A percentile compares a stretch with the other conserved stretches of the same genome.
These are phyloP conservation scores for Prototheca wickerhamii DNA, from an alignment of 163 green algal species.

Conservation along the genomic window DNA sequence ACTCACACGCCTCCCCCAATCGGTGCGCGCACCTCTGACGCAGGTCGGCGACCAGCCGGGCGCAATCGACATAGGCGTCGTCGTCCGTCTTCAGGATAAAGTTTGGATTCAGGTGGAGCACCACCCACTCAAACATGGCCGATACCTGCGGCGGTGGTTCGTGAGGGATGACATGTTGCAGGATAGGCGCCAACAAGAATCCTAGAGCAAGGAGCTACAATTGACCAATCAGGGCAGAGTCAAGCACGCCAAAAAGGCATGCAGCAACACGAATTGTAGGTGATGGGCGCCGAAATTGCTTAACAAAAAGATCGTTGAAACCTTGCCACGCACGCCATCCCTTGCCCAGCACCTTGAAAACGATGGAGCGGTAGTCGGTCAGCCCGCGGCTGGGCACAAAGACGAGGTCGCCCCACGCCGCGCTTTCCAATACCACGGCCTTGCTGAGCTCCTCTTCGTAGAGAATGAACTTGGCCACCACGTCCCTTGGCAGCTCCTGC, in stretches of 20 bases:
- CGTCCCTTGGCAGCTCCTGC: too few species aligned
- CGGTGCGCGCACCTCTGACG: background rate
- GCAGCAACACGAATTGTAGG: too few species aligned
- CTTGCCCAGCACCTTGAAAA: slow-evolving; percentile 9
- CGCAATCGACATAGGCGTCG: slow-evolving; percentile 9
- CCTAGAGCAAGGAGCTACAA: too few species aligned
- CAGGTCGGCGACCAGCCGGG: slow-evolving; percentile 1
- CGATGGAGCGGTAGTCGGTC: slow-evolving; percentile 25
- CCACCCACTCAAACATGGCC: slow-evolving; percentile 8
- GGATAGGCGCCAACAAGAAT: too few species aligned
- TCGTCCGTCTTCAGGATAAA: slow-evolving; percentile 28
- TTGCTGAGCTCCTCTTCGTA: slow-evolving; percentile 15
- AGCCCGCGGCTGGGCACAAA: slow-evolving; percentile 8
- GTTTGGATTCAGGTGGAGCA: background rate
- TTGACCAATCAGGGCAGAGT: too few species aligned
- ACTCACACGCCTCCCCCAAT: background rate
- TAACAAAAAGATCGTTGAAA: too few species aligned
- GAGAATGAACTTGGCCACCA: slow-evolving; percentile 15
- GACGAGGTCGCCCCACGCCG: slow-evolving; percentile 18
- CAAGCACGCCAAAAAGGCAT: too few species aligned
- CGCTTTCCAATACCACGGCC: slow-evolving; percentile 5
- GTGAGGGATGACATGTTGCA: too few species aligned
- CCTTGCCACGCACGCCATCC: too few species aligned
- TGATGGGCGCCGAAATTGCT: too few species aligned
- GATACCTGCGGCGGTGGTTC: slow-evolving; percentile 19